Evolutionary conservation across 495 filamentous ascomycete species (phyloP), one percentile per base, ranked within the genome.

Genomic region (Schizothecium vesticola): DNA sequence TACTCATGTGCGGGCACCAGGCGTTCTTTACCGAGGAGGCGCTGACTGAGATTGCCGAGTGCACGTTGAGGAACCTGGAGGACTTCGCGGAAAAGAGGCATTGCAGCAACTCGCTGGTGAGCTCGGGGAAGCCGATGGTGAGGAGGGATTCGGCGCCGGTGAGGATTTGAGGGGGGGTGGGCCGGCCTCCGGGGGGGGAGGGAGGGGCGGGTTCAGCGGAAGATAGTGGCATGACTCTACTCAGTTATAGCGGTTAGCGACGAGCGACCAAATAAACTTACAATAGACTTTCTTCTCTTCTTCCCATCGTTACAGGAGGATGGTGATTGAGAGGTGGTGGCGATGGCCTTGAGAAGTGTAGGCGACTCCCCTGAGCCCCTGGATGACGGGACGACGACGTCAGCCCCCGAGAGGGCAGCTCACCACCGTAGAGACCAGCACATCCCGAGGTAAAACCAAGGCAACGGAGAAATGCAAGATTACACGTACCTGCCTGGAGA

Each of bases 1-100:
- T 90, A 7, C 71, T 91, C 59, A 76, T 91, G 64, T 87, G 85
- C 68, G 87, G 89, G 0, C 89, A 91, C 69, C 89, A 91, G 78
- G 89, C 85, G 1, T 91, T 91, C 75, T 89, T 91, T 63, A 91
- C 89, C 2, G 75, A 84, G 24, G 89, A 91, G 76, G 89, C 89
- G 4, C 72, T 91, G 58, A 80, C 77, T 3, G 86, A 89, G 76
- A 91, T 91, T 72, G 82, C 89, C 5, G 82, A 83, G n/a, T 84
- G 82, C 13, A 90, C 88, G 10, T 63, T 90, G 63, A 61, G 72
- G 23, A 91, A 91, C 69, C 67, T 89, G 16, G 72, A 74, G 19
- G 78, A 81, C 31, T 78, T 82, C 10, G 59, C 71, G 22, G 61
- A 67, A 6, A 62, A 63, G 22, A 65, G 69, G n/a, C 69, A 69